Base-by-base conservation (phyloP, 2,329 filamentous ascomycete species). In the Chrysoporthe puriensis region DNA sequence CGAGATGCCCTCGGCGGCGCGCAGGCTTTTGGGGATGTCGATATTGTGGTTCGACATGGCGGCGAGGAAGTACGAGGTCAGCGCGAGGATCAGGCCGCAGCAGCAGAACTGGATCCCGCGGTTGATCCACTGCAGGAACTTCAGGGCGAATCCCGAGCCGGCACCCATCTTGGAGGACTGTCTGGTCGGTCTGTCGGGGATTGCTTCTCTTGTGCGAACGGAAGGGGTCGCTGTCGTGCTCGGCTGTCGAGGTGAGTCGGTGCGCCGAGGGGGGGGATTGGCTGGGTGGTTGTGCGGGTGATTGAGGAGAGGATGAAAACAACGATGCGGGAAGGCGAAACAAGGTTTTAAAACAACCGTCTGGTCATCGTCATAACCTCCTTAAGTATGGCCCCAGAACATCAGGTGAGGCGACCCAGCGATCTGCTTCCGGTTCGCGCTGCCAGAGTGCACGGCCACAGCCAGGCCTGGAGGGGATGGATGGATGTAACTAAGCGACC, bases 61-160 rank as follows among this genome's bases (percentile, higher is more conserved):
- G 9, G 91, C 88, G 62, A 97, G 87, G 84, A 94, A 96, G 84
- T 96, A 97, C 62, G 89, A 90, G 84, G 91, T 94, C 74, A 96
- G 86, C 72, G 86, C 91, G 70, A 97, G 86, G 70, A 95, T 86
- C 72, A 97, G 84, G 68, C 85, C 88, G 9, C 90, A 84, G 77
- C 88, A 92, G 76, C 87, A 84, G 78, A 97, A 91, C 74, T 93
- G 88, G 66, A 97, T 80, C 71, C 85, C 80, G 72, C 95, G 92
- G 74, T 96, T 82, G 77, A 90, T 84, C 77, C 90, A 91, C 75
- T 93, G 90, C 59, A 86, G 68, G 69, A 86, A 79, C 74, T 92
- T 93, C 73, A 97, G 87, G 73, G 87, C 83, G 70, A 89, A 78
- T 71, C 88, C 87, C 57, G 81, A 79, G 70, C 83, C 82, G 68